These are phyloP conservation scores for Sphagnurus paluster DNA, from an alignment of 1,284 basidiomycete genomes.

Conservation along the genomic window DNA sequence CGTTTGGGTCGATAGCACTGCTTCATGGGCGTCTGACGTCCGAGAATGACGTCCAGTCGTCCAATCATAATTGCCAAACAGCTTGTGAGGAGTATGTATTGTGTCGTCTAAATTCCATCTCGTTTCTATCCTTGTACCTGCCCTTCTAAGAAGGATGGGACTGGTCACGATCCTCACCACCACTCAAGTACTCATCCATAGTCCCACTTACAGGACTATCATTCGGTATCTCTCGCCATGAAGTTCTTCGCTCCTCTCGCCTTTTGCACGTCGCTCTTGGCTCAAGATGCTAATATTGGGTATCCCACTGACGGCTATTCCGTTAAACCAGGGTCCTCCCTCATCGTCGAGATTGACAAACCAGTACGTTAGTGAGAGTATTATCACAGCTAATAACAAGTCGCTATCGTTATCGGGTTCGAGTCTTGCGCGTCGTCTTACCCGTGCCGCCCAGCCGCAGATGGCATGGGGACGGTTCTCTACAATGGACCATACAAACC, in stretches of 20 bases:
- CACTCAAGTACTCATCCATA: no score
- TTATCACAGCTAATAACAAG: constrained; percentile 21
- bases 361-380: constrained; percentile 35
- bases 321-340: constrained; percentile 33
- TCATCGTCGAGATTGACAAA: constrained; percentile 44
- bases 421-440: constrained; percentile 32
- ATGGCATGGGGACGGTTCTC: constrained; percentile 41
- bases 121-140: no score
- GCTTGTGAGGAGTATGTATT: no score
- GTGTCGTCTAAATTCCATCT: no score
- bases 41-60: no score
- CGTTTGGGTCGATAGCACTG: no score
- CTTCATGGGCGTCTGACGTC: no score
- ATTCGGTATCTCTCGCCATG: constrained; percentile 6
- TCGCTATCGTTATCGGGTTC: constrained; percentile 45
- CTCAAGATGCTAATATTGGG: constrained; percentile 40
- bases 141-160: no score
- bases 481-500: constrained; percentile 48
- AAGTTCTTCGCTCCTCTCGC: constrained; percentile 20
- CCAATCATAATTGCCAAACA: no score
- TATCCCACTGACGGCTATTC: constrained; percentile 32
- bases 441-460: constrained; percentile 29
- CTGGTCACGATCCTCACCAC: no score
- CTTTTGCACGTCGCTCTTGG: constrained; percentile 9
- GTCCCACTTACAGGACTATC: no score